phyloP scores from a whole-genome alignment of 768 basidiomycete species.

The Epithele typhae region DNA sequence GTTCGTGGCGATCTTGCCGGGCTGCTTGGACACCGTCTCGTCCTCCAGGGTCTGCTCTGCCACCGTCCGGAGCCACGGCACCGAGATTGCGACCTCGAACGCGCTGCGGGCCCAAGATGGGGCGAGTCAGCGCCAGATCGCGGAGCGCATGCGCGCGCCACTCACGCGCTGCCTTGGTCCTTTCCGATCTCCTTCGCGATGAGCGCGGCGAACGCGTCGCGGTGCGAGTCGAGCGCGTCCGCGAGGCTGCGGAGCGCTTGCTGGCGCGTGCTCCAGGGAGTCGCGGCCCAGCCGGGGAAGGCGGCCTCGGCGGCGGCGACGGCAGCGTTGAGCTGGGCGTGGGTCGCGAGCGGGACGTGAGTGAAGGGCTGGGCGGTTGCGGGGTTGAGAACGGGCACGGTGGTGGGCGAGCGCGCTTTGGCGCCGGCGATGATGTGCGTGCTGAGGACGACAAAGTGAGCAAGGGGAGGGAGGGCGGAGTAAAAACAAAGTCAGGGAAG shows the following conservation, averaged over 20 bases:
- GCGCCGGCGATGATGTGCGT: conserved; percentile 9
- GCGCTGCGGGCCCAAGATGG: too few relatives aligned
- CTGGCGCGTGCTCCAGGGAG: conserved; percentile 4
- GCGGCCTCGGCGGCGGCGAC: conserved; percentile 6
- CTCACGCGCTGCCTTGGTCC: conserved; percentile 4
- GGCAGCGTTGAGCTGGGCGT: conserved; percentile 8
- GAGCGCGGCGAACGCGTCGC: neutral
- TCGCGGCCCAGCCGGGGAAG: conserved; percentile 8
- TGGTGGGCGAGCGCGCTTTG: neutral
- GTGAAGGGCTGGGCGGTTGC: conserved; percentile 7
- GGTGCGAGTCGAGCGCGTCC: neutral
- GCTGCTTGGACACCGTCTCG: neutral
- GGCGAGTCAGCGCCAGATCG: too few relatives aligned
- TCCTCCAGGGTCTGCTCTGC: conserved; percentile 1
- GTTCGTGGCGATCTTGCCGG: neutral
- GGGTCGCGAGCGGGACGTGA: conserved; percentile 4
- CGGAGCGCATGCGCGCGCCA: too few relatives aligned
- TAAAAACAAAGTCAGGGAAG: too few relatives aligned
- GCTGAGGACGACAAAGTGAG: neutral
- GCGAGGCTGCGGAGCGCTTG: neutral
- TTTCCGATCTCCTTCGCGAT: conserved; percentile 10
- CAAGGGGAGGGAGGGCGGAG: too few relatives aligned
- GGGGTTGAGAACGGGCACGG: conserved; percentile 5
- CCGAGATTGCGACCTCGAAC: neutral
- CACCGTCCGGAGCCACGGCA: neutral